Evolutionary conservation across 2,329 filamentous ascomycete species (phyloP).

Genomic region (Penicillium verrucosum): DNA sequence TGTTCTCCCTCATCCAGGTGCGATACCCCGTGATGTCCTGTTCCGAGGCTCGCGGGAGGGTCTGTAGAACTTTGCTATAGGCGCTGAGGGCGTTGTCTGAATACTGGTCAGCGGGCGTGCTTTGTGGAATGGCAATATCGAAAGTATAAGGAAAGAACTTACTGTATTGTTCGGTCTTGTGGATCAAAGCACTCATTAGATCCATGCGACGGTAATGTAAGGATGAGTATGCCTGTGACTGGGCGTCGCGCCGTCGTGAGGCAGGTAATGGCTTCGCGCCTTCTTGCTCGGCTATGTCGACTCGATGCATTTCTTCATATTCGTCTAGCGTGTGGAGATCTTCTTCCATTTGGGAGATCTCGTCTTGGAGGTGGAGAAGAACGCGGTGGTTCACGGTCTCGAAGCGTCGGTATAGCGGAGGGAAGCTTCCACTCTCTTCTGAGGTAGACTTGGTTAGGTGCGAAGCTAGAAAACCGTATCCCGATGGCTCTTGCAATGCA

Average conservation of each 20-base stretch:
- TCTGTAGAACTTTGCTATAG: constrained; percentile 49
- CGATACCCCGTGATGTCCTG: constrained; percentile 53
- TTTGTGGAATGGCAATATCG: neutral
- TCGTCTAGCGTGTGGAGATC: constrained; percentile 69
- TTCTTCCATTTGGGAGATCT: constrained; percentile 76
- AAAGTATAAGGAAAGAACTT: constrained; percentile 21
- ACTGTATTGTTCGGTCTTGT: constrained; percentile 63
- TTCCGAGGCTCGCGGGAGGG: constrained; percentile 44
- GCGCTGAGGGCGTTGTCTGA: constrained; percentile 43
- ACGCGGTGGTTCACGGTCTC: constrained; percentile 77
- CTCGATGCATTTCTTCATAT: constrained; percentile 44
- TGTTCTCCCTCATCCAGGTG: constrained; percentile 51
- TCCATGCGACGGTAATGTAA: constrained; percentile 54
- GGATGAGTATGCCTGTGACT: constrained; percentile 52
- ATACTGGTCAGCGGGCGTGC: neutral
- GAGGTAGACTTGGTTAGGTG: constrained; percentile 30
- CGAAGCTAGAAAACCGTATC: constrained; percentile 37
- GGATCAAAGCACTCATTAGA: constrained; percentile 53
- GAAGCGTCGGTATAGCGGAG: constrained; percentile 78
- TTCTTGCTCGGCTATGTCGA: constrained; percentile 32
- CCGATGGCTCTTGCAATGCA: constrained; percentile 25
- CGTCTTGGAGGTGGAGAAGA: constrained; percentile 79
- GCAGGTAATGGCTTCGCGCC: constrained; percentile 34
- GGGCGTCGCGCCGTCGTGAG: constrained; percentile 42
- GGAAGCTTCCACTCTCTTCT: constrained; percentile 28